Percentiles rank a stretch among this genome's conserved stretches.
Conservation (phyloP, 2,329 filamentous ascomycete genomes). For the Beauveria sp. region DNA sequence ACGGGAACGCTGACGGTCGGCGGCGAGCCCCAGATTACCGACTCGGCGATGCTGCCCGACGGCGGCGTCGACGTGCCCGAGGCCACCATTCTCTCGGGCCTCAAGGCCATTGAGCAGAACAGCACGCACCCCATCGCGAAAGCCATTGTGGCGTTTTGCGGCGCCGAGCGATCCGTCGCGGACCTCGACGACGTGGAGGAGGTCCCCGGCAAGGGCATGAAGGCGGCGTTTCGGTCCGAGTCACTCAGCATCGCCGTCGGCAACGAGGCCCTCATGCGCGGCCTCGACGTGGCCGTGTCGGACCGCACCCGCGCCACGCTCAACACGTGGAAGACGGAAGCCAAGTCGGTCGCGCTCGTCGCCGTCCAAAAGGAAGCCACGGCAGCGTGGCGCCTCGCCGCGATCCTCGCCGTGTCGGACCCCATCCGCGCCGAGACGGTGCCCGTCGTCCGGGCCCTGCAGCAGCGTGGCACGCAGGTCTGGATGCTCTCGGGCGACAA, state of each 20-base stretch:
- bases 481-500: conserved; percentile 96
- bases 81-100: conserved; percentile 39
- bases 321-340: conserved; percentile 51
- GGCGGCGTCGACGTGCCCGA: conserved; percentile 17
- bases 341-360: conserved; percentile 56
- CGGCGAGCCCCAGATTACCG: conserved; percentile 63
- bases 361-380: conserved; percentile 31
- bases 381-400: conserved; percentile 44
- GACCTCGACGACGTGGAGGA: conserved; percentile 48
- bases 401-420: conserved; percentile 71
- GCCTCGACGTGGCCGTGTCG: conserved; percentile 35
- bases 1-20: conserved; percentile 73
- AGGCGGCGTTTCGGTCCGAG: conserved; percentile 39
- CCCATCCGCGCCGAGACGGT: conserved; percentile 68
- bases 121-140: conserved; percentile 70
- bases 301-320: conserved; percentile 29
- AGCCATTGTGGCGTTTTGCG: conserved; percentile 59
- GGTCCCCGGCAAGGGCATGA: conserved; percentile 63
- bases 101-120: conserved; percentile 58
- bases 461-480: conserved; percentile 59
- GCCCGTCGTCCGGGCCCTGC: conserved; percentile 56
- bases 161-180: conserved; percentile 23
- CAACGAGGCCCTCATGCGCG: conserved; percentile 62
- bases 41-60: conserved; percentile 35
- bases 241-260: conserved; percentile 54